Evolutionary conservation across 805 yeast genomes (phyloP), one percentile per base, ranked within the genome.

Genomic region (Pichia deserticola): DNA sequence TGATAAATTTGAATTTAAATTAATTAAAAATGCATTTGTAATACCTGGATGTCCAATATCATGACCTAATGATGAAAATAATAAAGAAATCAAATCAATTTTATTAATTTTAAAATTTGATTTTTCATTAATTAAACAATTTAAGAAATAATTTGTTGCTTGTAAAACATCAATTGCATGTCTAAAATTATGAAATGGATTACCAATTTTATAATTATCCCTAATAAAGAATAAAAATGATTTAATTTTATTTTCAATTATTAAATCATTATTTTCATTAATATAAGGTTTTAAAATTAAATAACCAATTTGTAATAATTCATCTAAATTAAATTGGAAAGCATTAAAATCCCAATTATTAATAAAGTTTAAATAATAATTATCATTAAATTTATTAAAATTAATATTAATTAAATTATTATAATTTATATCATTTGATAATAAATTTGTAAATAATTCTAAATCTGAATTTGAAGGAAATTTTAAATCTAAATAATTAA

Each of bases 41-140:
- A 89, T 80, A 2, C 98, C 99, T 0, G 98, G 98, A 66, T 93
- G 99, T 27, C 97, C 96, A 34, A 87, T 81, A 65, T 93, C 99
- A 68, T 93, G 99, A 47, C 98, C 98, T 40, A 90, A 68, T 1
- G 96, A 93, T 0, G 96, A 86, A 11, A 90, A 70, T 35, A 87
- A 74, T 30, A 89, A 67, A 1, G 85, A 78, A 43, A 86, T 67
- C 3, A 75, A 72, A 56, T 84, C 84, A 15, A 48, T 12, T 12
- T 46, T 32, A 9, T 48, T 27, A 34, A 62, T 55, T 36, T 40
- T 27, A 45, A 42, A 56, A 11, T 51, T 41, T 8, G 49, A 27
- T 39, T 54, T 30, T 30, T 30, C 50, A 7, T 48, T 37, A 7
- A 36, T 25, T 7, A 64, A 36, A 27, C 40, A 35, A 4, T 40